Evolutionary conservation across 2,329 filamentous ascomycete species (phyloP).

Genomic region (Aureobasidium sp.): DNA sequence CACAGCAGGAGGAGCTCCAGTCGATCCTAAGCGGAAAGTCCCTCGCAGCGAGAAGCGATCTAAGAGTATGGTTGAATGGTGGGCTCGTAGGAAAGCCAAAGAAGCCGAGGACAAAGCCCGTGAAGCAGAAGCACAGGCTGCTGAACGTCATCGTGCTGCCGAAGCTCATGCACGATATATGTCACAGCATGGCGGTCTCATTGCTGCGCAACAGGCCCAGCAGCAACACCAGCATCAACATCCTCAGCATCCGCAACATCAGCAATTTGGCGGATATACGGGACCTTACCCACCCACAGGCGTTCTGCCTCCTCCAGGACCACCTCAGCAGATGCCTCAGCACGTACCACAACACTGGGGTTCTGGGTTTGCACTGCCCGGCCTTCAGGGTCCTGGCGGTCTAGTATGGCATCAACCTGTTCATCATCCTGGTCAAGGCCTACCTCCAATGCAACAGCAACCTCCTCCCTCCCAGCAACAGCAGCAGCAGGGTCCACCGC

Average conservation of each 20-base stretch:
- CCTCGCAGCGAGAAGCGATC: conserved; percentile 39
- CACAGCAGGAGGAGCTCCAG: background rate
- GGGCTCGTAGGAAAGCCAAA: conserved; percentile 37
- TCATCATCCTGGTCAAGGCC: background rate
- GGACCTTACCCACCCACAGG: conserved; percentile 8
- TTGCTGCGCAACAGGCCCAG: conserved; percentile 13
- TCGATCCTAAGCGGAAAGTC: conserved; percentile 11
- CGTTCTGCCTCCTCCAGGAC: background rate
- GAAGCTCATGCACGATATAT: conserved; percentile 11
- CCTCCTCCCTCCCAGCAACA: background rate
- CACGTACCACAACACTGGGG: conserved; percentile 2
- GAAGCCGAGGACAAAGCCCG: conserved; percentile 18
- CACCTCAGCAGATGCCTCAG: conserved; percentile 1
- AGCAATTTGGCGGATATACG: conserved; percentile 7
- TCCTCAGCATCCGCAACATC: conserved; percentile 4
- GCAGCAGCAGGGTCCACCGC: background rate
- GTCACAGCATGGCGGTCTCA: conserved; percentile 8
- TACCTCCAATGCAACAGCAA: background rate
- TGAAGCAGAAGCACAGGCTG: conserved; percentile 1
- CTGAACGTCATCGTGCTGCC: conserved; percentile 6
- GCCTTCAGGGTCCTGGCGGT: background rate
- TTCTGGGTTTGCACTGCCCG: background rate
- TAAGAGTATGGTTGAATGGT: conserved; percentile 41
- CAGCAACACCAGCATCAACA: conserved; percentile 7
- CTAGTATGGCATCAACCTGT: background rate